Conservation (phyloP, 352 stramenopile species). For the Phytophthora pistaciae region DNA sequence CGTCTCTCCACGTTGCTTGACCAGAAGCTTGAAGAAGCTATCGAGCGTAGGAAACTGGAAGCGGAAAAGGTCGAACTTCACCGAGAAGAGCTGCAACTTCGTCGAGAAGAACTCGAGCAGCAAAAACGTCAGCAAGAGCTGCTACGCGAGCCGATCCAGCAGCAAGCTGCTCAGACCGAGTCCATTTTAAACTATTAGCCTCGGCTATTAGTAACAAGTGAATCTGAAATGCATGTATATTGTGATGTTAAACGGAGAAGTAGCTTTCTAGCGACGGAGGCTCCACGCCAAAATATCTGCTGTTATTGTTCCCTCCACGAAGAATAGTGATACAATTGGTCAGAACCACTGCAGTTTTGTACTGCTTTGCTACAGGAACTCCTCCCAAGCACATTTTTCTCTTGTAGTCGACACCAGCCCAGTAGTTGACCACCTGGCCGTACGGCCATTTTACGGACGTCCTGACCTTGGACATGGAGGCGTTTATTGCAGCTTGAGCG, state of each 20-base stretch:
- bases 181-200: not conserved
- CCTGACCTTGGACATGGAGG: not conserved
- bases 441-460: not conserved
- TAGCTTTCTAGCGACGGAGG: not conserved
- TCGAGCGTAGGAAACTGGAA: not conserved
- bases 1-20: too few relatives aligned
- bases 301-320: not conserved
- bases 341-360: not conserved
- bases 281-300: not conserved
- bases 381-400: not conserved
- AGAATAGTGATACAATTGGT: conserved; percentile 1
- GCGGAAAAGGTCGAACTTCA: not conserved
- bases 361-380: not conserved
- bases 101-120: not conserved
- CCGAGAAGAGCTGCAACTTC: not conserved
- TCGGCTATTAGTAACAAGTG: not conserved
- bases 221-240: not conserved
- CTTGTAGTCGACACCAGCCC: not conserved
- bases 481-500: not conserved
- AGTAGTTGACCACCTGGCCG: not conserved
- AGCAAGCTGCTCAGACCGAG: not conserved
- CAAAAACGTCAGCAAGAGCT: not conserved
- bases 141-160: not conserved
- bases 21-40: not conserved
- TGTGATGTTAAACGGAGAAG: not conserved